Evolutionary conservation across 2,329 filamentous ascomycete species (phyloP).

Genomic region (Arthroderma sp.): DNA sequence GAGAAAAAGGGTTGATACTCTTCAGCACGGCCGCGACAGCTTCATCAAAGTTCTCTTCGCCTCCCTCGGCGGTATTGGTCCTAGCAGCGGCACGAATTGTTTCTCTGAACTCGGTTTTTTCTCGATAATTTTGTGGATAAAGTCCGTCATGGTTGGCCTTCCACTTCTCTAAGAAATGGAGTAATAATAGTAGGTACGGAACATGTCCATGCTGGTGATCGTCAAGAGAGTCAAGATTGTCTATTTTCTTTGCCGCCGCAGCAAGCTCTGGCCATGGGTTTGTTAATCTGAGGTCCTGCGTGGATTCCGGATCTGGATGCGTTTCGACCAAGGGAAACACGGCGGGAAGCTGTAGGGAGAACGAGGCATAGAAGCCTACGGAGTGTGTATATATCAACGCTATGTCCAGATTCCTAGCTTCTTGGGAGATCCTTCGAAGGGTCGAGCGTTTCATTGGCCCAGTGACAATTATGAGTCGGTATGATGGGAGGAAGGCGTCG

Average conservation of each 20-base stretch:
- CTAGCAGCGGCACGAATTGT: constrained; percentile 55
- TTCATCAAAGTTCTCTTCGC: constrained; percentile 95
- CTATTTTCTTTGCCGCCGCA: constrained; percentile 51
- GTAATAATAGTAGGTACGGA: constrained; percentile 69
- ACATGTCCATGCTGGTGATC: constrained; percentile 82
- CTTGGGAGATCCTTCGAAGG: constrained; percentile 37
- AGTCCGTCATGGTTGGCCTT: constrained; percentile 54
- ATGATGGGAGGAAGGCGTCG: constrained; percentile 30
- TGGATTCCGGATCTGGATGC: constrained; percentile 77
- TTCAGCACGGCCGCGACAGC: constrained; percentile 78
- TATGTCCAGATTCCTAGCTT: constrained; percentile 45
- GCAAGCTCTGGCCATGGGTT: constrained; percentile 73
- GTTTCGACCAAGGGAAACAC: constrained; percentile 89
- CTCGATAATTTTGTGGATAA: constrained; percentile 60
- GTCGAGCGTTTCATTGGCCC: constrained; percentile 43
- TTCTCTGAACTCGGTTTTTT: constrained; percentile 72
- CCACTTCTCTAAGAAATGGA: constrained; percentile 75
- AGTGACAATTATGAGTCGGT: constrained; percentile 49
- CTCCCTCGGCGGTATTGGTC: constrained; percentile 63
- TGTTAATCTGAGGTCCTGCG: constrained; percentile 70
- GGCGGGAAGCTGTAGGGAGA: constrained; percentile 64
- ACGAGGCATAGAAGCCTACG: constrained; percentile 83
- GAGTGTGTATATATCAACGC: constrained; percentile 75
- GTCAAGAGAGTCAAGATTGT: constrained; percentile 54
- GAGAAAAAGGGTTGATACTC: constrained; percentile 55